A percentile compares a stretch with the other conserved stretches of the same genome.
Evolutionary conservation across 2,329 filamentous ascomycete species (phyloP).

Genomic region (Exophiala alcalophila): DNA sequence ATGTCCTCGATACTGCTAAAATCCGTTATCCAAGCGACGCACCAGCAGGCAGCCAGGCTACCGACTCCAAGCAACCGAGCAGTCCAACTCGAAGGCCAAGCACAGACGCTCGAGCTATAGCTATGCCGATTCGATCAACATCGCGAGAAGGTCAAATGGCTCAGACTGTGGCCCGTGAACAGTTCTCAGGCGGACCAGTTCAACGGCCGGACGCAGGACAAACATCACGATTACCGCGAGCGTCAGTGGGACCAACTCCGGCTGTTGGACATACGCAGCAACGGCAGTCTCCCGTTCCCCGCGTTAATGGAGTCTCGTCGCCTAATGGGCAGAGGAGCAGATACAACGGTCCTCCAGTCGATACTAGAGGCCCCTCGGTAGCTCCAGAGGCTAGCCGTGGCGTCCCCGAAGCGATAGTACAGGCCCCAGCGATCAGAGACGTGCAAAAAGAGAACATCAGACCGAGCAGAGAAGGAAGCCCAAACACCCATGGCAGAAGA

Average conservation of each 20-base stretch:
- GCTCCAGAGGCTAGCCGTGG: constrained; percentile 22
- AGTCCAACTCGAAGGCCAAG: constrained; percentile 43
- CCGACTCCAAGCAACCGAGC: constrained; percentile 40
- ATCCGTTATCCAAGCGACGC: constrained; percentile 90
- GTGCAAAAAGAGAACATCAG: constrained; percentile 26
- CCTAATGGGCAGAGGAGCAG: constrained; percentile 20
- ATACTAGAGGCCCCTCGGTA: constrained; percentile 32
- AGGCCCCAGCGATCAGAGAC: constrained; percentile 24
- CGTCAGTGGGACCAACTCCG: constrained; percentile 58
- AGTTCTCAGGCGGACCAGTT: constrained; percentile 29
- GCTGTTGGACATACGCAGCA: constrained; percentile 64
- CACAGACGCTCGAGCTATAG: constrained; percentile 44
- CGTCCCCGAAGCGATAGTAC: constrained; percentile 19
- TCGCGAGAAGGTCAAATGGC: constrained; percentile 44
- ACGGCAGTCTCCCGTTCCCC: constrained; percentile 60
- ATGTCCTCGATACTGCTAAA: constrained; percentile 90
- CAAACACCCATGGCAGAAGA: constrained; percentile 58
- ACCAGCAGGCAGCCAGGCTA: constrained; percentile 38
- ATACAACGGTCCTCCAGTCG: constrained; percentile 46
- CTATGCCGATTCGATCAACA: constrained; percentile 38
- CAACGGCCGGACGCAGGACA: constrained; percentile 34
- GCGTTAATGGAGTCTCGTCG: constrained; percentile 41
- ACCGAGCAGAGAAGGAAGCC: constrained; percentile 46
- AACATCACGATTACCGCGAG: constrained; percentile 59
- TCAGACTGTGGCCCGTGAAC: constrained; percentile 33